Conservation (phyloP, 1,284 basidiomycete genomes). For the Pterulicium gracile region DNA sequence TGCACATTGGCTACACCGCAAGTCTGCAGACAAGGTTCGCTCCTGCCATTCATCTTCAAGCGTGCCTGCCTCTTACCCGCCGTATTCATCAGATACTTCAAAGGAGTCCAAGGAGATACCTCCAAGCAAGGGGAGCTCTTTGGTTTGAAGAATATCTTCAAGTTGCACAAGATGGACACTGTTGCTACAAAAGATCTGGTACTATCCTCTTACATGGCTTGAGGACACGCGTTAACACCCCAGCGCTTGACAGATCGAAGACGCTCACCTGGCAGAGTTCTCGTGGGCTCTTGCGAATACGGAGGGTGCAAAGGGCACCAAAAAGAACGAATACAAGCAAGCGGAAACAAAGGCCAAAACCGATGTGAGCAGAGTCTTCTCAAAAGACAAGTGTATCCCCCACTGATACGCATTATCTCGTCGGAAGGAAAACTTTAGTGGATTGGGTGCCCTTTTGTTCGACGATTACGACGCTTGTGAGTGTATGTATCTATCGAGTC, state of each 20-base stretch:
- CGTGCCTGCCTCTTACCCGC: background rate
- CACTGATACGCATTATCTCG: slow-evolving; percentile 25
- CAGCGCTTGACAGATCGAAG: slow-evolving; percentile 48
- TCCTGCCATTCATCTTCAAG: background rate
- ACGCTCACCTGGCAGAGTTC: slow-evolving; percentile 55
- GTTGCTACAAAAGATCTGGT: slow-evolving; percentile 68
- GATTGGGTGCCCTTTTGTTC: slow-evolving; percentile 55
- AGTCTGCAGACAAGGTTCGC: slow-evolving; percentile 64
- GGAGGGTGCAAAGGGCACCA: slow-evolving; percentile 27
- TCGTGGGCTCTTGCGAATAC: slow-evolving; percentile 72
- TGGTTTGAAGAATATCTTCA: slow-evolving; percentile 75
- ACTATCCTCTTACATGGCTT: slow-evolving; percentile 6
- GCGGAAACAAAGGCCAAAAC: slow-evolving; percentile 44
- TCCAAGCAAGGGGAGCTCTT: slow-evolving; percentile 71
- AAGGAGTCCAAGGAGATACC: slow-evolving; percentile 71
- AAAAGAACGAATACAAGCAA: slow-evolving; percentile 34
- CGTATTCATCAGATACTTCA: slow-evolving; percentile 50
- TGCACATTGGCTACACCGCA: slow-evolving; percentile 78
- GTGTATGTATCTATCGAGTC: background rate
- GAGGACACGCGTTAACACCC: background rate
- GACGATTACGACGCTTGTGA: slow-evolving; percentile 32
- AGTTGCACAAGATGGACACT: slow-evolving; percentile 52
- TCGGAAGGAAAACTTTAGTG: slow-evolving; percentile 32
- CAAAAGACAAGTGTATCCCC: background rate
- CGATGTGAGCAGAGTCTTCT: slow-evolving; percentile 16